Evolutionary conservation across 177 flowering plant species (phyloP).

Genomic region (Vitis hybrid): DNA sequence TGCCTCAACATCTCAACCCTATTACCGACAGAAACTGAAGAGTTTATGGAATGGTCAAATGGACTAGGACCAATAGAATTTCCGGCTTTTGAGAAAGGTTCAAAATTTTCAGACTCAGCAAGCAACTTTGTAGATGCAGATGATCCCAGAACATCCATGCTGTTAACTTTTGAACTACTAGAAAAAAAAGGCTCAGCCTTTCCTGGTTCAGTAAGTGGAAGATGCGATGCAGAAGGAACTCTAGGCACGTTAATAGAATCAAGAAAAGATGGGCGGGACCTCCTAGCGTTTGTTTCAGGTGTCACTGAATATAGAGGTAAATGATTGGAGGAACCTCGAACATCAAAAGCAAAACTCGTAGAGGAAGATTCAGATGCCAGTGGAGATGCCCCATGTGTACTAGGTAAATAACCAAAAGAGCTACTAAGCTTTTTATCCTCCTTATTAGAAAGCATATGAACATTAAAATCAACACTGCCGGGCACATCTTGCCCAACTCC

Average conservation of each 20-base stretch:
- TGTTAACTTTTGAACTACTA: conserved; percentile 25
- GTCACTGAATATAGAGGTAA: conserved; percentile 29
- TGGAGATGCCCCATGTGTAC: conserved; percentile 22
- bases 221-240: conserved; percentile 39
- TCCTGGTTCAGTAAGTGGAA: conserved; percentile 28
- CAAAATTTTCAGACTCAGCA: conserved; percentile 17
- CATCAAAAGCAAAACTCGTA: conserved; percentile 32
- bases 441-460: conserved; percentile 18
- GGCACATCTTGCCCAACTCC: conserved; percentile 20
- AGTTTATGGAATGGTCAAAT: conserved; percentile 15
- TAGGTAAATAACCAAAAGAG: conserved; percentile 23
- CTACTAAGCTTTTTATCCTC: conserved; percentile 29
- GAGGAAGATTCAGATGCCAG: conserved; percentile 32
- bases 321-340: conserved; percentile 35
- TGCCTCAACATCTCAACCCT: conserved; percentile 22
- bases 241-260: conserved; percentile 66
- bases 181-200: conserved; percentile 27
- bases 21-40: conserved; percentile 27
- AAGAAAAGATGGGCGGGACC: conserved; percentile 87
- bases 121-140: conserved; percentile 30
- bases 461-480: conserved; percentile 6
- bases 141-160: conserved; percentile 28
- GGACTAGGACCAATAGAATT: conserved; percentile 15
- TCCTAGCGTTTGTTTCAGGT: conserved; percentile 38
- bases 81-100: conserved; percentile 23